Conservation (phyloP, 148 eudicot species). For the Amaranthus palmeri region DNA sequence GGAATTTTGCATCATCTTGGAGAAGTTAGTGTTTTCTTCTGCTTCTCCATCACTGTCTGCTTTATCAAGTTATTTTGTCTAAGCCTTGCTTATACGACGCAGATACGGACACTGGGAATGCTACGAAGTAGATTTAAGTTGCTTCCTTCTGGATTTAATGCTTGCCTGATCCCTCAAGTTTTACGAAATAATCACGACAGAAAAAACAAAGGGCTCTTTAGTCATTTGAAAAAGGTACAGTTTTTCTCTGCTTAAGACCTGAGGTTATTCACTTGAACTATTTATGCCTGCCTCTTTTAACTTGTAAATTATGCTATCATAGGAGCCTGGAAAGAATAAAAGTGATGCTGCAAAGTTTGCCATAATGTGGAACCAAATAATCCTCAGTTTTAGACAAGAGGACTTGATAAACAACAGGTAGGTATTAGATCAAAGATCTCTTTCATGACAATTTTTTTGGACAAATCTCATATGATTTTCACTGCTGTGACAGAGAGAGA, state of each 20-base stretch:
- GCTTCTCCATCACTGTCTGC: constrained; percentile 2
- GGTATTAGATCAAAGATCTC: neutral
- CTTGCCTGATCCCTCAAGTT: constrained; percentile 56
- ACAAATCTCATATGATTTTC: neutral
- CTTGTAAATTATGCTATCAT: constrained; percentile 20
- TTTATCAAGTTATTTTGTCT: constrained; percentile 14
- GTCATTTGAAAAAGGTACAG: constrained; percentile 52
- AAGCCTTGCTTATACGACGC: constrained; percentile 11
- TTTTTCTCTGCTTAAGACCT: constrained; percentile 6
- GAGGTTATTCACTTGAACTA: constrained; percentile 5
- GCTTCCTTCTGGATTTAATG: constrained; percentile 69
- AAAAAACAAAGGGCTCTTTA: constrained; percentile 35
- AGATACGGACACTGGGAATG: constrained; percentile 95
- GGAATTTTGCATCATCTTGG: constrained; percentile 96
- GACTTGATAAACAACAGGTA: constrained; percentile 94
- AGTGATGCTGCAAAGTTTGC: constrained; percentile 60
- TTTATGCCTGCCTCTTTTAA: neutral
- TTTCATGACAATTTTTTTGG: neutral
- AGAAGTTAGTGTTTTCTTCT: constrained; percentile 46
- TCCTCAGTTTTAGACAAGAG: constrained; percentile 83
- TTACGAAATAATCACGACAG: constrained; percentile 33
- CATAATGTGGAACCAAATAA: constrained; percentile 83
- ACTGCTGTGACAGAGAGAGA: constrained; percentile 62
- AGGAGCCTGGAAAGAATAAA: constrained; percentile 55
- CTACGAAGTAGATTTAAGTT: constrained; percentile 80